Conservation (phyloP, 2,329 filamentous ascomycete genomes). For the Metarhizium guizhouense region DNA sequence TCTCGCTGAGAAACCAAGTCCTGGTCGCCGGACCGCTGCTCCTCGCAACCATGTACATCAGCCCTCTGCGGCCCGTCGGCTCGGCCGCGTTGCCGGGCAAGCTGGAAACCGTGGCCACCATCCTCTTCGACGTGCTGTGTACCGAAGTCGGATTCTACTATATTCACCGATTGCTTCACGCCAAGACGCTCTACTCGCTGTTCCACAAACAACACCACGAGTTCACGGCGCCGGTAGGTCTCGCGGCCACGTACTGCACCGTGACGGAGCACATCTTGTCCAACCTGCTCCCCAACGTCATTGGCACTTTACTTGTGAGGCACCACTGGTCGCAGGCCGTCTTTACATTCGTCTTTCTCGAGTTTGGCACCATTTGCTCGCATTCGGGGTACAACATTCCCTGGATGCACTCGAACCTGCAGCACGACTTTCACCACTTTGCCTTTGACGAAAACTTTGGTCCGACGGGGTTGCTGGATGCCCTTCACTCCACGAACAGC, state of each 20-base stretch:
- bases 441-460: constrained; percentile 13
- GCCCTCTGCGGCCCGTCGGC: background rate
- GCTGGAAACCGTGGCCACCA: constrained; percentile 4
- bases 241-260: constrained; percentile 43
- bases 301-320: constrained; percentile 14
- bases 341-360: constrained; percentile 10
- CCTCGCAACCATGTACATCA: background rate
- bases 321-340: constrained; percentile 11
- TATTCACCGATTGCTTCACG: constrained; percentile 38
- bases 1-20: constrained; percentile 36
- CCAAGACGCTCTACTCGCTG: constrained; percentile 30
- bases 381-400: constrained; percentile 11
- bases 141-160: constrained; percentile 41
- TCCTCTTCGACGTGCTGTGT: constrained; percentile 9
- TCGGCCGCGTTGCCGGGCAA: constrained; percentile 3
- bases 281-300: constrained; percentile 36
- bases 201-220: constrained; percentile 45
- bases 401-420: constrained; percentile 7
- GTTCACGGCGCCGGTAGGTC: constrained; percentile 40
- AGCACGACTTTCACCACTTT: constrained; percentile 13
- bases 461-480: constrained; percentile 9
- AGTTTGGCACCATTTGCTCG: constrained; percentile 9
- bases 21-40: constrained; percentile 14
- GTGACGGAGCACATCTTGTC: constrained; percentile 40
- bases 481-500: constrained; percentile 5